Percentiles rank a stretch among this genome's conserved stretches.
Conservation (phyloP, 306 rosid genomes). For the Trichosanthes cucumerina region DNA sequence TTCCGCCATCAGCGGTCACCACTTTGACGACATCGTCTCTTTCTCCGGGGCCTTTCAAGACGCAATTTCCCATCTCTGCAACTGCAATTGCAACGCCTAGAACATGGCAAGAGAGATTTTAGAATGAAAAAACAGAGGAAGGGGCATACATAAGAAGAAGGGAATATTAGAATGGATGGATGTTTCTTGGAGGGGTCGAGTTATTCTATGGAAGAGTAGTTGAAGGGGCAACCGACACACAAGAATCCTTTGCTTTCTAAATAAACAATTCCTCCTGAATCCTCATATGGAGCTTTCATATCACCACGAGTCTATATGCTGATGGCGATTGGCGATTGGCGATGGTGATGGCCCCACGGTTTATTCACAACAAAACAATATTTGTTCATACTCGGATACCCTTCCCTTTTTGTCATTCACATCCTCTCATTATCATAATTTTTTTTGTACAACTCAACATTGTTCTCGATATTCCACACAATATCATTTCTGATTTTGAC, state of each 20-base stretch:
- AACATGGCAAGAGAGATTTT: neutral
- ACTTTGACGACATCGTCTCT: constrained; percentile 38
- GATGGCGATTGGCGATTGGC: neutral
- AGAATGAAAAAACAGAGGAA: neutral
- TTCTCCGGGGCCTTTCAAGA: constrained; percentile 36
- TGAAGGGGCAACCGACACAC: constrained; percentile 28
- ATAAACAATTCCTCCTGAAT: constrained; percentile 12
- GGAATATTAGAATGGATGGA: constrained; percentile 3
- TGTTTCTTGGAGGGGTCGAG: constrained; percentile 24
- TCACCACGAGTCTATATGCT: no score
- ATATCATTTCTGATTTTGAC: neutral
- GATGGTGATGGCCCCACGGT: neutral
- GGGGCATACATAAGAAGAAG: neutral
- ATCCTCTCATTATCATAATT: neutral
- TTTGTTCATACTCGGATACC: neutral
- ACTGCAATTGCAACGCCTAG: neutral
- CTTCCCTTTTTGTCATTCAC: neutral
- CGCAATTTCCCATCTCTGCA: constrained; percentile 54
- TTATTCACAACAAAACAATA: no score
- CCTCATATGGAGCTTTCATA: constrained; percentile 11
- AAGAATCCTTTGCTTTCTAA: constrained; percentile 32
- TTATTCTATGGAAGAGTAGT: constrained; percentile 10
- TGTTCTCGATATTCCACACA: neutral
- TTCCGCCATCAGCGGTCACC: constrained; percentile 52
- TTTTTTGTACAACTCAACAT: neutral